Base-by-base conservation (phyloP, 2,329 filamentous ascomycete species). In the Colletotrichum agaves region DNA sequence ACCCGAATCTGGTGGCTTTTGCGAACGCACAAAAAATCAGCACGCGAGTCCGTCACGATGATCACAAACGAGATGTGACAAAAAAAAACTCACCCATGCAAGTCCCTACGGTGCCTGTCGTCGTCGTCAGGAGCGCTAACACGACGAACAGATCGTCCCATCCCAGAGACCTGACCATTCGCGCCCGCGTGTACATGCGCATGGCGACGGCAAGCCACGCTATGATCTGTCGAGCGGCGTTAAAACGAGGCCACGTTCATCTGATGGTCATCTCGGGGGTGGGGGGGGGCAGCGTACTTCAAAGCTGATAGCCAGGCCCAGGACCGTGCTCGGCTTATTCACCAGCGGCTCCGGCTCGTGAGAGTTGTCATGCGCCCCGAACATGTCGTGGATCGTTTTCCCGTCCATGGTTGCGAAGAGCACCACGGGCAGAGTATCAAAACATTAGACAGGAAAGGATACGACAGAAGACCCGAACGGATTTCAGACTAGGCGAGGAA, bases 141-240 rank as follows among this genome's bases (percentile, higher is more conserved):
- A 78, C 60, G 17, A 80, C 75, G 44, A 79, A 78, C 1, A 78
- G 27, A 66, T 80, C 78, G 55, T 80, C 78, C 74, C 73, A 78
- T 17, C 78, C 78, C 4, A 77, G 60, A 19, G 74, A 74, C 31
- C 67, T 70, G 33, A 78, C 64, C 33, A 73, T 69, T 19, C 57
- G 47, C 23, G 73, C 69, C 13, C 78, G 74, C 6, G 75, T 73
- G 21, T 75, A 75, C 19, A 78, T 55, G 19, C 76, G 71, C 56
- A 76, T 62, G 11, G 61, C 67, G 46, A 77, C 74, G 52, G 73
- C 77, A 43, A 76, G 44, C 74, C 74, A 77, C 4, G 75, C 72
- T 5, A 77, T 8, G 15, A 72, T 39, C 76, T 78, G 11, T 33
- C 17, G 0, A 1, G 12, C 37, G 33, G 33, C 15, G 33, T 21